Conservation (phyloP, 1,139 yeast genomes). For the Blastobotrys illinoisensis region DNA sequence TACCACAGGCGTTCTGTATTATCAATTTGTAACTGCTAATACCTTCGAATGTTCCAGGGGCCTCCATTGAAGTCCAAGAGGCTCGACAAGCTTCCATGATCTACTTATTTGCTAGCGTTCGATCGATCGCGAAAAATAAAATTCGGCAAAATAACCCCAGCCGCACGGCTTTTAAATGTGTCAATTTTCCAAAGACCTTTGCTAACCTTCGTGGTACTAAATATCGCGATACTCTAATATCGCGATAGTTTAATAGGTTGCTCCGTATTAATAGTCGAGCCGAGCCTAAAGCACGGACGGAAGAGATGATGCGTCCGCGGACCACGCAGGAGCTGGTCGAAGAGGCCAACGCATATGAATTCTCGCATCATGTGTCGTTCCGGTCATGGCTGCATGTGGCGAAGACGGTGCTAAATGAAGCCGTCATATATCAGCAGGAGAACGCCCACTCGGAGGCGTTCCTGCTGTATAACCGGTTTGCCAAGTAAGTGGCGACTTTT, state of each 20-base stretch:
- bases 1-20: too few species aligned
- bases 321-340: slow-evolving; percentile 33
- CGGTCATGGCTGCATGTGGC: slow-evolving; percentile 44
- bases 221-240: background rate
- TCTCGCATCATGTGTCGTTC: slow-evolving; percentile 38
- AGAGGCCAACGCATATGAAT: slow-evolving; percentile 43
- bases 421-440: slow-evolving; percentile 40
- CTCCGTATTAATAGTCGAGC: too few species aligned
- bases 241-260: too few species aligned
- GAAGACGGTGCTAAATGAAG: slow-evolving; percentile 39
- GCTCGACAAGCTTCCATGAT: too few species aligned
- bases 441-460: slow-evolving; percentile 42
- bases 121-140: too few species aligned
- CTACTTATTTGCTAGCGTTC: too few species aligned
- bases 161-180: background rate
- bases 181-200: background rate
- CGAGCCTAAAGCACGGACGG: background rate
- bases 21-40: too few species aligned
- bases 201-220: background rate
- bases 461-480: slow-evolving; percentile 44
- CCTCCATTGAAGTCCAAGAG: too few species aligned
- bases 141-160: background rate
- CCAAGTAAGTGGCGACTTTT: slow-evolving; percentile 31
- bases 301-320: slow-evolving; percentile 17
- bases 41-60: too few species aligned